Percentiles rank a stretch among this genome's conserved stretches.
Conservation (phyloP, 176 grass and related monocot genomes). For the Zoysia japonica region DNA sequence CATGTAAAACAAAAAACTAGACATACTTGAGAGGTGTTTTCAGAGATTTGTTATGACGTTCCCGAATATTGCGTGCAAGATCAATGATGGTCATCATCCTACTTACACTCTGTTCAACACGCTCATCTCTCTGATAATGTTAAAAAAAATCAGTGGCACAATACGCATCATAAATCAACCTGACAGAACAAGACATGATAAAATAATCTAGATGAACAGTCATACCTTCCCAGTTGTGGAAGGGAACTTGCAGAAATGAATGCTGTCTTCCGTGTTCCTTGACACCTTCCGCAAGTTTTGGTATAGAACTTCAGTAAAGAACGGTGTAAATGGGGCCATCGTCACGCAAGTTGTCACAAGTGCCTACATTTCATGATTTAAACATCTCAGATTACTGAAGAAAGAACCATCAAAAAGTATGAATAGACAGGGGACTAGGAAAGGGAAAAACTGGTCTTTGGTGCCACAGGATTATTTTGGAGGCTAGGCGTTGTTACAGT, state of each 20-base stretch:
- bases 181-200: slow-evolving; percentile 5
- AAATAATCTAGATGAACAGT: slow-evolving; percentile 11
- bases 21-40: slow-evolving; percentile 97
- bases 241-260: slow-evolving; percentile 95
- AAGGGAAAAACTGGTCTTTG: slow-evolving; percentile 6
- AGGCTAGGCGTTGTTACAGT: slow-evolving; percentile 7
- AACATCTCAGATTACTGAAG: slow-evolving; percentile 6
- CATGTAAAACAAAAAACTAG: background rate
- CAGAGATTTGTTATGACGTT: slow-evolving; percentile 90
- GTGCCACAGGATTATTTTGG: slow-evolving; percentile 24
- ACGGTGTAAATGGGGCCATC: slow-evolving; percentile 98
- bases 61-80: slow-evolving; percentile 90
- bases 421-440: background rate
- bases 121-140: slow-evolving; percentile 84
- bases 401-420: slow-evolving; percentile 34
- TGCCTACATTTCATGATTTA: slow-evolving; percentile 57
- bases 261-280: slow-evolving; percentile 72
- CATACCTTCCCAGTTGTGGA: slow-evolving; percentile 85
- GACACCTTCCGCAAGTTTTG: slow-evolving; percentile 90
- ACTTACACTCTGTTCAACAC: slow-evolving; percentile 91
- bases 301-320: slow-evolving; percentile 97
- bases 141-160: slow-evolving; percentile 31
- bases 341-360: slow-evolving; percentile 86
- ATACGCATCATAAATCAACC: slow-evolving; percentile 10
- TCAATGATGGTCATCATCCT: slow-evolving; percentile 99